These are phyloP conservation scores for Medicago ruthenica DNA, from an alignment of 306 rosid species.

Conservation along the genomic window DNA sequence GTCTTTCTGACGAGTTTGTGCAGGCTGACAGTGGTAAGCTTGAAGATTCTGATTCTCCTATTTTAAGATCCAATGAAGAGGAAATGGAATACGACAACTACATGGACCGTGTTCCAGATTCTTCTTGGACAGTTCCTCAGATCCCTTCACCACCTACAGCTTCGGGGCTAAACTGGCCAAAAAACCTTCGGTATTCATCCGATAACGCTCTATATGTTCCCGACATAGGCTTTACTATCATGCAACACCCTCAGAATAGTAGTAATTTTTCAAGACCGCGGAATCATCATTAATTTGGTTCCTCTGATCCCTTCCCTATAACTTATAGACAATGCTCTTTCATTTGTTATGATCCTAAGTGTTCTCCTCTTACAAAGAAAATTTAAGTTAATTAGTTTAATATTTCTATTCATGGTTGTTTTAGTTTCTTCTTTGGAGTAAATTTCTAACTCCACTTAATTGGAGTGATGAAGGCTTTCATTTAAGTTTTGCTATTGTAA, in stretches of 20 bases:
- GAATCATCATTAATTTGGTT: slow-evolving; percentile 53
- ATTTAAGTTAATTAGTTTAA: slow-evolving; percentile 29
- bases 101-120: slow-evolving; percentile 67
- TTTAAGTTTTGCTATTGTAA: slow-evolving; percentile 23
- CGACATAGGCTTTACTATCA: slow-evolving; percentile 52
- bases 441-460: slow-evolving; percentile 33
- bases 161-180: slow-evolving; percentile 85
- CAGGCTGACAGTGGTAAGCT: slow-evolving; percentile 84
- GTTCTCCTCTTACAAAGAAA: slow-evolving; percentile 36
- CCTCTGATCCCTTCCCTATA: slow-evolving; percentile 30
- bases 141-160: slow-evolving; percentile 90
- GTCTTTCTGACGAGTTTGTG: slow-evolving; percentile 33
- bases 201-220: slow-evolving; percentile 68
- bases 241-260: slow-evolving; percentile 48
- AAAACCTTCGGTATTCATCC: slow-evolving; percentile 50
- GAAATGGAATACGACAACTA: slow-evolving; percentile 62
- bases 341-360: slow-evolving; percentile 42
- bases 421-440: slow-evolving; percentile 35
- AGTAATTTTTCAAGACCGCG: slow-evolving; percentile 44
- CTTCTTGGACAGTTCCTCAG: slow-evolving; percentile 84
- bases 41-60: slow-evolving; percentile 73
- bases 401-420: slow-evolving; percentile 35
- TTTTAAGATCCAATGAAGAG: slow-evolving; percentile 57
- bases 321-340: slow-evolving; percentile 29
- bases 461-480: slow-evolving; percentile 24